These are phyloP conservation scores for Zizania palustris DNA, from an alignment of 202 grass and related monocot genomes.

Conservation along the genomic window DNA sequence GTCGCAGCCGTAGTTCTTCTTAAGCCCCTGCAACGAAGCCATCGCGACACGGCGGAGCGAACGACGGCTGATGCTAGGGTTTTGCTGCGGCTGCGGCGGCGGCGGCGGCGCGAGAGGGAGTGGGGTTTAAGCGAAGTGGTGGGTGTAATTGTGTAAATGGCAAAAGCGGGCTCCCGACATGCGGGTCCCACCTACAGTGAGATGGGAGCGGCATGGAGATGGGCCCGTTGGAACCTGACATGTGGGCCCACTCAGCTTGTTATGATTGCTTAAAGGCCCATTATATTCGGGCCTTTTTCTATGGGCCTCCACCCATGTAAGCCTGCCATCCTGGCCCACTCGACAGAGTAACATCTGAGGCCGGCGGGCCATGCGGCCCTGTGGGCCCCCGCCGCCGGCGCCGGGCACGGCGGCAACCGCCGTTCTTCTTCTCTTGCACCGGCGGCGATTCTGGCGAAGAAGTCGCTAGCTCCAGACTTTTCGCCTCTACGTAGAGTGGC, in stretches of 20 bases:
- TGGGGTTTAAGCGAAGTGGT: constrained; percentile 34
- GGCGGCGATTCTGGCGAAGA: neutral
- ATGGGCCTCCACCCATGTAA: too few relatives aligned
- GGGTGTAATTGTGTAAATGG: neutral
- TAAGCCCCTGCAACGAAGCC: constrained; percentile 44
- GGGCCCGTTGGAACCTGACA: neutral
- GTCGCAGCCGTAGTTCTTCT: constrained; percentile 75
- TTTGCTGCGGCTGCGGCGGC: constrained; percentile 1
- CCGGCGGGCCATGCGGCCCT: too few relatives aligned
- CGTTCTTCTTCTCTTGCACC: neutral
- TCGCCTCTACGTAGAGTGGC: too few relatives aligned
- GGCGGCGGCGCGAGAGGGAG: constrained; percentile 30
- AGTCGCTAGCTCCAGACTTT: neutral
- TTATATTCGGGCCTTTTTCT: too few relatives aligned
- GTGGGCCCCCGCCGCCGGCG: too few relatives aligned
- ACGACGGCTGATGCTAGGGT: constrained; percentile 21
- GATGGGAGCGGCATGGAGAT: neutral
- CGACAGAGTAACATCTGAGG: too few relatives aligned
- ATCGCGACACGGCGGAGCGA: constrained; percentile 32
- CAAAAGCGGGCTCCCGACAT: neutral
- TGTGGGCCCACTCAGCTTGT: neutral
- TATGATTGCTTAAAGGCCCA: too few relatives aligned
- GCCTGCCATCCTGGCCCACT: too few relatives aligned
- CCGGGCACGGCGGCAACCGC: neutral
- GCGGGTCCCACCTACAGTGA: neutral